Conservation (phyloP, 2,329 filamentous ascomycete species). For the Bipolaris sorokiniana region DNA sequence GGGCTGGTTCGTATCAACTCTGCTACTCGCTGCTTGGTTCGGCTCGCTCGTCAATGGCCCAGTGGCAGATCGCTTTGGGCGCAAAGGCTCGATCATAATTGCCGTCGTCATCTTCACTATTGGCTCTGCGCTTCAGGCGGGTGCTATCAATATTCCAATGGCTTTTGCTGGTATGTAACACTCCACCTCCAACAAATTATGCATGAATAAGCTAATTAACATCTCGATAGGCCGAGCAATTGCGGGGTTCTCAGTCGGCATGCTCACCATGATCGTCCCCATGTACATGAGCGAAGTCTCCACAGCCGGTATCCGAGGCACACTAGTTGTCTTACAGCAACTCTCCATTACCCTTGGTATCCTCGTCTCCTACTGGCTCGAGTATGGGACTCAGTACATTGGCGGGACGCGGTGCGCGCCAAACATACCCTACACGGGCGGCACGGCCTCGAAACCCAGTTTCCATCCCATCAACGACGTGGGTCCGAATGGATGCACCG, state of each 20-base stretch:
- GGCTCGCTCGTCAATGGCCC: slow-evolving; percentile 34
- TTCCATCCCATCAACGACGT: slow-evolving; percentile 46
- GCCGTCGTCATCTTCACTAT: slow-evolving; percentile 29
- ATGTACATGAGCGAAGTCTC: slow-evolving; percentile 35
- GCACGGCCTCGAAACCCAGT: slow-evolving; percentile 43
- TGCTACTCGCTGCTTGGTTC: slow-evolving; percentile 28
- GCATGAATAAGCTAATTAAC: neutral
- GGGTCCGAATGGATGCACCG: slow-evolving; percentile 29
- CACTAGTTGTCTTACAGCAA: slow-evolving; percentile 29
- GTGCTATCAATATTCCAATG: slow-evolving; percentile 25
- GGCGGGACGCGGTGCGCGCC: slow-evolving; percentile 53
- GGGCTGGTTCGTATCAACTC: slow-evolving; percentile 31
- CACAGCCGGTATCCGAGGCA: slow-evolving; percentile 27
- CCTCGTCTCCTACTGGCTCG: slow-evolving; percentile 29
- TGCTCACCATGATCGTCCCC: slow-evolving; percentile 32
- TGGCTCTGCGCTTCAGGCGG: slow-evolving; percentile 28
- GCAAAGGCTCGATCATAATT: slow-evolving; percentile 29
- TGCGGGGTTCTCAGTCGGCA: slow-evolving; percentile 29
- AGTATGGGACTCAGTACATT: slow-evolving; percentile 31
- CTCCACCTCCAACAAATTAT: neutral
- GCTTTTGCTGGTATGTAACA: slow-evolving; percentile 22
- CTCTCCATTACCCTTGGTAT: slow-evolving; percentile 31
- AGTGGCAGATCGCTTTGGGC: slow-evolving; percentile 29
- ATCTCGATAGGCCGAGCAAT: slow-evolving; percentile 22
- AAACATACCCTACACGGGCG: slow-evolving; percentile 55